Conservation (phyloP, 225 moss, liverwort and hornwort species). For the Anthoceros angustus region DNA sequence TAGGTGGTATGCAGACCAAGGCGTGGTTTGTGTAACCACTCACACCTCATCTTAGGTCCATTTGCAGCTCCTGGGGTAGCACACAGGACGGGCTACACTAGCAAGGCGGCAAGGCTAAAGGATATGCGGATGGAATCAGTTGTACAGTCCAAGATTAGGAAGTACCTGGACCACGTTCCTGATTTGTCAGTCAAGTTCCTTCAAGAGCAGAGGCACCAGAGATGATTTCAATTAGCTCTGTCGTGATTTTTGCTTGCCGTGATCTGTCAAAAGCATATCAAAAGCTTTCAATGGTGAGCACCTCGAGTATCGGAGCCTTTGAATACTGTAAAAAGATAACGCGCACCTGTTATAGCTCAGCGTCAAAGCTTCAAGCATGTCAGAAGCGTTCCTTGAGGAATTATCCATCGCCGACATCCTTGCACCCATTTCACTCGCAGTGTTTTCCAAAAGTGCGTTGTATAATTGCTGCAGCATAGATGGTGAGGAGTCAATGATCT, state of each 20-base stretch:
- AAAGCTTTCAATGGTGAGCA: neutral
- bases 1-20: too few species aligned
- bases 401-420: slow-evolving; percentile 53
- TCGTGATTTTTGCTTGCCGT: slow-evolving; percentile 34
- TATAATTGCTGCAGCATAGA: slow-evolving; percentile 17
- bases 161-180: too few species aligned
- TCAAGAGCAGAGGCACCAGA: slow-evolving; percentile 46
- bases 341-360: slow-evolving; percentile 26
- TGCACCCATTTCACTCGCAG: slow-evolving; percentile 73
- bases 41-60: too few species aligned
- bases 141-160: too few species aligned
- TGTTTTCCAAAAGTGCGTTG: slow-evolving; percentile 63
- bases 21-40: too few species aligned
- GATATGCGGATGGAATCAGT: too few species aligned
- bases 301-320: neutral
- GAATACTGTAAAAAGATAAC: neutral
- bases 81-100: too few species aligned
- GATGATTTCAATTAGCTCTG: slow-evolving; percentile 52
- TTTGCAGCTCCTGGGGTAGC: too few species aligned
- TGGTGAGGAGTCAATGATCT: neutral
- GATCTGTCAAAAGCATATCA: slow-evolving; percentile 9
- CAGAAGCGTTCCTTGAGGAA: slow-evolving; percentile 29
- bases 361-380: slow-evolving; percentile 27
- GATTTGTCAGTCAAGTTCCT: slow-evolving; percentile 1
- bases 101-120: too few species aligned